These are phyloP conservation scores for Cudoniella acicularis DNA, from an alignment of 495 filamentous ascomycete species.

Conservation along the genomic window DNA sequence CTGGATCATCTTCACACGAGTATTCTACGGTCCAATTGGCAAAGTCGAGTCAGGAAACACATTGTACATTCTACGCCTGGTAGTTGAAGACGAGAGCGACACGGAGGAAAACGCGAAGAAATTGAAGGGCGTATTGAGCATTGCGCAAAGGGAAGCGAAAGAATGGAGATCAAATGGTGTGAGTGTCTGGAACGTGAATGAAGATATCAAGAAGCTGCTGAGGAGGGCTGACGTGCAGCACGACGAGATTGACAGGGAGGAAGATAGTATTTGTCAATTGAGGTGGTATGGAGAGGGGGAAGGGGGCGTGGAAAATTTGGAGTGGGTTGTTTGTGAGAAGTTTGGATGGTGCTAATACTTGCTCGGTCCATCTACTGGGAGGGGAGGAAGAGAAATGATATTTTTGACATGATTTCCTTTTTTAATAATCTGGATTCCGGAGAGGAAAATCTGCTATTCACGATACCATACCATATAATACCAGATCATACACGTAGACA, in stretches of 20 bases:
- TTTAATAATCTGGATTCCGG: no score
- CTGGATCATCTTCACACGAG: slow-evolving; percentile 81
- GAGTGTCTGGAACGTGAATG: slow-evolving; percentile 49
- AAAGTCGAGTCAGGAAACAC: slow-evolving; percentile 49
- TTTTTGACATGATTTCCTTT: no score
- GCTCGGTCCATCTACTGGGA: background rate
- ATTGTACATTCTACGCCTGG: slow-evolving; percentile 73
- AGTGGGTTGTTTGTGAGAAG: slow-evolving; percentile 91
- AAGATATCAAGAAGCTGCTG: slow-evolving; percentile 31
- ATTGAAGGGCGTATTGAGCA: slow-evolving; percentile 36
- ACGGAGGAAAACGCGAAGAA: slow-evolving; percentile 35
- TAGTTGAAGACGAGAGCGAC: slow-evolving; percentile 58
- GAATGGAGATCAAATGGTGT: slow-evolving; percentile 40
- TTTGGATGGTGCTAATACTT: slow-evolving; percentile 79
- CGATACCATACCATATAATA: no score
- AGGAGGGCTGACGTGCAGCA: slow-evolving; percentile 30
- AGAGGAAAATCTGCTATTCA: no score
- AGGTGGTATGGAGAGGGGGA: slow-evolving; percentile 48
- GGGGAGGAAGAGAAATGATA: background rate
- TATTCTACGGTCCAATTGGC: slow-evolving; percentile 51
- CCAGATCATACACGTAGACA: no score
- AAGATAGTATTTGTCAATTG: slow-evolving; percentile 49
- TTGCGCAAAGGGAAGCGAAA: slow-evolving; percentile 38
- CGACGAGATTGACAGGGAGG: slow-evolving; percentile 41
- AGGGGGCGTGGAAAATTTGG: slow-evolving; percentile 47